Evolutionary conservation across 2,329 filamentous ascomycete genomes (phyloP).

Genomic region (Amesomyces nigricolor): DNA sequence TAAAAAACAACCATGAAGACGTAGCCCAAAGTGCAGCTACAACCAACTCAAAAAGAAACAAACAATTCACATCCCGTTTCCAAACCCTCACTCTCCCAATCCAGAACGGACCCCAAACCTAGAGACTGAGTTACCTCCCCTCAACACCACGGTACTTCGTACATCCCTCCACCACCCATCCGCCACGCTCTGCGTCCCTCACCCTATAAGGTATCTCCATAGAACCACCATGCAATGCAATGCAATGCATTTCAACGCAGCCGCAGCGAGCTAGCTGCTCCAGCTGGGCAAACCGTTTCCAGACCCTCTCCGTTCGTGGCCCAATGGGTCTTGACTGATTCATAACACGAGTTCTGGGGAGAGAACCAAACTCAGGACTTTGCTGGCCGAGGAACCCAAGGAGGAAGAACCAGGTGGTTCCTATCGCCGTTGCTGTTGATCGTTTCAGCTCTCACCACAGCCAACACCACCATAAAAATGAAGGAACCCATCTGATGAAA

Average conservation of each 20-base stretch:
- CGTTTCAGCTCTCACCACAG: too few relatives aligned
- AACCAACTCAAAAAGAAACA: background rate
- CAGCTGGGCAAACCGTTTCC: background rate
- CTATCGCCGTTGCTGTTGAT: background rate
- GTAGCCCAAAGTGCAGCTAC: background rate
- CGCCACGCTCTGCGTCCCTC: background rate
- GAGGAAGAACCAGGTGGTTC: background rate
- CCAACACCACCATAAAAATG: too few relatives aligned
- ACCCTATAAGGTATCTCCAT: too few relatives aligned
- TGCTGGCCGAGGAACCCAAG: background rate
- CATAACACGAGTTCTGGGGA: too few relatives aligned
- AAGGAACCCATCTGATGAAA: background rate
- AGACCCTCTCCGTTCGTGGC: background rate
- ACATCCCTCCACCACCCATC: background rate
- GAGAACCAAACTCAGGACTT: too few relatives aligned
- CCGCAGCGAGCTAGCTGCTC: background rate
- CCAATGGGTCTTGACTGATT: background rate
- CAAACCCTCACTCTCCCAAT: background rate
- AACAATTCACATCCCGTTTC: conserved; percentile 1
- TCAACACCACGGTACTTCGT: conserved; percentile 9
- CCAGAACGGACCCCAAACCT: background rate
- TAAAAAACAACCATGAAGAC: too few relatives aligned
- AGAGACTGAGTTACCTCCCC: background rate
- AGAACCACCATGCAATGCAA: background rate
- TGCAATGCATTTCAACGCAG: conserved; percentile 1